These are phyloP conservation scores for Claviceps spartinae DNA, from an alignment of 2,329 filamentous ascomycete genomes.

Conservation along the genomic window DNA sequence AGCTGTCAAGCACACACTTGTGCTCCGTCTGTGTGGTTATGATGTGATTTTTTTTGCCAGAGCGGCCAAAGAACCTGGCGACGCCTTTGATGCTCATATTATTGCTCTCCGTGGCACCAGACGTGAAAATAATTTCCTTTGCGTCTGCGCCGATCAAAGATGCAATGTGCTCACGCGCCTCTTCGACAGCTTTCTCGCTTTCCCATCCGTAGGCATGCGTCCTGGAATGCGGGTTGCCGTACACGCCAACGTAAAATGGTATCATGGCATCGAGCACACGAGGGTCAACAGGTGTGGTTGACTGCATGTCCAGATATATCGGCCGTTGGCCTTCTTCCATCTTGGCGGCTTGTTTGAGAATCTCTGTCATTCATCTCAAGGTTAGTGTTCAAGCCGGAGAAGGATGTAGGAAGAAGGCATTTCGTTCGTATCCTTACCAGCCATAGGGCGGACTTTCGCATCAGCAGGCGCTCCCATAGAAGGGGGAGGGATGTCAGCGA, in stretches of 20 bases:
- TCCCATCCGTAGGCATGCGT: conserved; percentile 99
- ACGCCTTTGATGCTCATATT: conserved; percentile 99
- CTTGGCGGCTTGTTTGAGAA: conserved; percentile 81
- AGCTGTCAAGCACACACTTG: conserved; percentile 97
- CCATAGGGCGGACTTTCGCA: conserved; percentile 68
- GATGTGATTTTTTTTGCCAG: conserved; percentile 95
- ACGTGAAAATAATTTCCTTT: conserved; percentile 98
- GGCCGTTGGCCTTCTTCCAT: conserved; percentile 88
- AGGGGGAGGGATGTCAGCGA: conserved; percentile 40
- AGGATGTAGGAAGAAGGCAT: background rate
- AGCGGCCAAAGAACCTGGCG: conserved; percentile 82
- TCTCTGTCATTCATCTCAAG: conserved; percentile 31
- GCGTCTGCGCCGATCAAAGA: conserved; percentile 82
- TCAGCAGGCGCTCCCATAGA: conserved; percentile 18
- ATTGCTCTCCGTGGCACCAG: conserved; percentile 94
- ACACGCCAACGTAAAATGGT: conserved; percentile 82
- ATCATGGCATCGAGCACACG: conserved; percentile 94
- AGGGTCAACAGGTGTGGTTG: conserved; percentile 88
- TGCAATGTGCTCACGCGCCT: conserved; percentile 72
- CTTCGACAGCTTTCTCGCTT: conserved; percentile 84
- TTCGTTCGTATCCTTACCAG: conserved; percentile 23
- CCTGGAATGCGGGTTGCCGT: conserved; percentile 92
- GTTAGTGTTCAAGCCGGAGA: background rate
- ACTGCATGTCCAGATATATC: conserved; percentile 97
- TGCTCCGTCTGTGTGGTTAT: conserved; percentile 97